Base-by-base conservation (phyloP, 768 basidiomycete species). In the Termitomyces eurrhizus region DNA sequence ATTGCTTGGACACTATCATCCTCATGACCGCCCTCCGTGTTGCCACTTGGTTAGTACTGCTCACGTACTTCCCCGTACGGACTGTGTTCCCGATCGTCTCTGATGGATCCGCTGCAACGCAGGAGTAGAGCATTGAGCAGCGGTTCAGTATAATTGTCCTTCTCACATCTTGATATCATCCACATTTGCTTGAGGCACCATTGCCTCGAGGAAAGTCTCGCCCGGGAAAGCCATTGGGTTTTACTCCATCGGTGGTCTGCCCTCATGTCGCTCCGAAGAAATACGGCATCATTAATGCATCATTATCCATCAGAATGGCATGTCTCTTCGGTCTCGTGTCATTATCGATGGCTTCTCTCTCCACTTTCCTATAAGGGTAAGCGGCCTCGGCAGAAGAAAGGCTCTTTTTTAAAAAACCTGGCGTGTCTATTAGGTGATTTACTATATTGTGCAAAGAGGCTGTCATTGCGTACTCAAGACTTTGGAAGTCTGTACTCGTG, bases 321-420 rank as follows among this genome's bases (percentile, higher is more conserved):
- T 58, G 33, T 3, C 32, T 11, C 33, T 52, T 8, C 14, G 14
- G 52, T 35, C 58, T 41, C 52, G n/a, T 59, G 58, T 18, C 44
- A n/a, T 53, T 59, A 59, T 59, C 58, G 44, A 59, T 59, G 52
- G 42, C 11, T 26, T 39, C 4, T 41, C 4, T 41, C 12, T 14
- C 16, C 35, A 46, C 58, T 52, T 59, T 59, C 52, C 58, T 53
- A 36, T 29, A 59, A 59, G 52, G 58, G 44, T 52, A 45, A 21
- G 7, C 7, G 2, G 18, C 36, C 52, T 59, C 32, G 45, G 36
- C 44, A 18, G 14, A 51, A 49, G 7, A 33, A 18, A 37, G 26
- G 24, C 26, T 36, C 37, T 9, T 29, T 53, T 18, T 29, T 26
- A 2, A 1, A 29, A 3, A 29, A 29, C 18, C 16, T 41, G 37